These are phyloP conservation scores for Termitomyces bulborhizus DNA, from an alignment of 768 basidiomycete genomes.

Conservation along the genomic window DNA sequence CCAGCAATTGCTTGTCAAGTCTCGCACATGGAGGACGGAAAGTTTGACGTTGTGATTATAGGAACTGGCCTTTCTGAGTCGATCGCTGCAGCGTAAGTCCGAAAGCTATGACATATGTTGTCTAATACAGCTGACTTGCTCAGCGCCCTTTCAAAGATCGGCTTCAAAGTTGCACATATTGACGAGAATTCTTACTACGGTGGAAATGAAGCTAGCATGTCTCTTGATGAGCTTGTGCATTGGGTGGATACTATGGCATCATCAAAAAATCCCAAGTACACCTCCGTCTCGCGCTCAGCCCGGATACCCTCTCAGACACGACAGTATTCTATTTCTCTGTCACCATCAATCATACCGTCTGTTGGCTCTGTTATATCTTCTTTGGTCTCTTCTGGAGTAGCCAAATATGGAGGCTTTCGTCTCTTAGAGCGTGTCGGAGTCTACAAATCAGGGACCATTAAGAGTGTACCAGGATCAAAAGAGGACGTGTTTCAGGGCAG, in stretches of 20 bases:
- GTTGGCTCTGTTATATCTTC: constrained; percentile 73
- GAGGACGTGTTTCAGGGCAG: constrained; percentile 90
- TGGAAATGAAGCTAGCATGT: constrained; percentile 71
- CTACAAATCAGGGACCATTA: constrained; percentile 42
- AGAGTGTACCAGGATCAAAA: constrained; percentile 82
- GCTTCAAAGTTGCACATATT: constrained; percentile 82
- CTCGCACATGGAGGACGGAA: constrained; percentile 28
- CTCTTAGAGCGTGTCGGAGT: constrained; percentile 68
- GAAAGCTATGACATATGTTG: not conserved
- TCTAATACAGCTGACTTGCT: not conserved
- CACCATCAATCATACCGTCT: constrained; percentile 76
- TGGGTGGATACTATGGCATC: constrained; percentile 49
- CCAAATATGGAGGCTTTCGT: constrained; percentile 88
- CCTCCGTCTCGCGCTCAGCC: constrained; percentile 37
- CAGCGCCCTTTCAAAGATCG: constrained; percentile 86
- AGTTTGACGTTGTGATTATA: constrained; percentile 63
- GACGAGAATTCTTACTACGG: constrained; percentile 87
- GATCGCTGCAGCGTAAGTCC: constrained; percentile 80
- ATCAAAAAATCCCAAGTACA: constrained; percentile 26
- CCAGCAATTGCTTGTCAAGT: not conserved
- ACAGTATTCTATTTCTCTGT: constrained; percentile 82
- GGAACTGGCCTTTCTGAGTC: constrained; percentile 85
- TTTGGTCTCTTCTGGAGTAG: constrained; percentile 75
- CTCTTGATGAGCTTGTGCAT: constrained; percentile 68
- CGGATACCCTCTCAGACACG: constrained; percentile 50